Percentiles rank a stretch among this genome's conserved stretches.
Conservation (phyloP, 495 filamentous ascomycete genomes). For the Patellaria atrata region DNA sequence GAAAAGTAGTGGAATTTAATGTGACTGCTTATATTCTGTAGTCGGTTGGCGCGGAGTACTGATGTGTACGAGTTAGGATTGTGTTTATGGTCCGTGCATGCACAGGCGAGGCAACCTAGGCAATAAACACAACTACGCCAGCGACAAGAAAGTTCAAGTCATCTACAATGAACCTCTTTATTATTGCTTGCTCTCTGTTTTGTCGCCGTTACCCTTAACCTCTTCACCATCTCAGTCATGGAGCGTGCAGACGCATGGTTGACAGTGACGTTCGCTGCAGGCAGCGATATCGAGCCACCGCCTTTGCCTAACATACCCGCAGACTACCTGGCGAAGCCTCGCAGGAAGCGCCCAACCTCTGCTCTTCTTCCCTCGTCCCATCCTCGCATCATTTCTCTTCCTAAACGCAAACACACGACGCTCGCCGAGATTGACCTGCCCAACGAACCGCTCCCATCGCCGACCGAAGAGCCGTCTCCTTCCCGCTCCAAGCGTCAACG, state of each 20-base stretch:
- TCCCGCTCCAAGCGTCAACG: constrained; percentile 4
- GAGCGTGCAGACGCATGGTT: constrained; percentile 9
- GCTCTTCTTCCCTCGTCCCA: constrained; percentile 8
- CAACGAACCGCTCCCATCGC: constrained; percentile 8
- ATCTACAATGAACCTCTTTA: too few relatives aligned
- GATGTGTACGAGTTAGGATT: too few relatives aligned
- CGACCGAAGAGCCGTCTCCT: constrained; percentile 1
- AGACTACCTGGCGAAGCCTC: constrained; percentile 13
- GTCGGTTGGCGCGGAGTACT: too few relatives aligned
- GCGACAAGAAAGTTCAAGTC: too few relatives aligned
- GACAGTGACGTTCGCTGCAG: constrained; percentile 8
- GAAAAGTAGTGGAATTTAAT: too few relatives aligned
- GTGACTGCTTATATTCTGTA: too few relatives aligned
- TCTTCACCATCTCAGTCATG: constrained; percentile 7
- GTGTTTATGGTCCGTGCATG: too few relatives aligned
- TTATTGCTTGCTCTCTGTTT: too few relatives aligned
- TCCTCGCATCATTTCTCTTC: too few relatives aligned
- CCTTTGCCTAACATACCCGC: constrained; percentile 11
- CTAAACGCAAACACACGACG: constrained; percentile 8
- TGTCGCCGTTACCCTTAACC: too few relatives aligned
- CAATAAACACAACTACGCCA: too few relatives aligned
- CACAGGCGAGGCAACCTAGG: too few relatives aligned
- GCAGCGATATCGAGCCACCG: constrained; percentile 11
- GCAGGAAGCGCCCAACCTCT: constrained; percentile 8
- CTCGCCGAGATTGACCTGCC: constrained; percentile 12